Conservation (phyloP, 805 yeast species). For the Kluyveromyces wickerhamii region DNA sequence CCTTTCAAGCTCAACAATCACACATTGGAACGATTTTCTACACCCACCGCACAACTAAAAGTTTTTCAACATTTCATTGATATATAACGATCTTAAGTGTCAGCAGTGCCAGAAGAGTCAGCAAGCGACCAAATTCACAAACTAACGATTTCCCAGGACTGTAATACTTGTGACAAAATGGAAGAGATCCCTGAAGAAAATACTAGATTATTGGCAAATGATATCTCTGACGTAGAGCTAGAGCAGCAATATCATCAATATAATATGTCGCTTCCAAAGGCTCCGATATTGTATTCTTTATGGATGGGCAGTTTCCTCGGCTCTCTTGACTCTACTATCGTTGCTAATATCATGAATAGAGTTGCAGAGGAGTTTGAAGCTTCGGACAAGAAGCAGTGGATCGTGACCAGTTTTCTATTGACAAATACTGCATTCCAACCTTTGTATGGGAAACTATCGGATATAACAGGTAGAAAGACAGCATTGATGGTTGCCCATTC, state of each 20-base stretch:
- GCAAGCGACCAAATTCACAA: too few relatives aligned
- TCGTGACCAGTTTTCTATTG: conserved; percentile 54
- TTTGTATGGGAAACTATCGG: conserved; percentile 52
- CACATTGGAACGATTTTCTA: too few relatives aligned
- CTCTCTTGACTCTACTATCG: conserved; percentile 40
- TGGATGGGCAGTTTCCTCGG: conserved; percentile 43
- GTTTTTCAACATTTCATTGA: too few relatives aligned
- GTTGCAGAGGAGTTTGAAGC: conserved; percentile 43
- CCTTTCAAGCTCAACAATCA: too few relatives aligned
- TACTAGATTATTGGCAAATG: conserved; percentile 4
- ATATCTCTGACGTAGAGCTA: conserved; percentile 6
- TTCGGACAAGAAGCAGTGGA: conserved; percentile 49
- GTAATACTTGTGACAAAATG: too few relatives aligned
- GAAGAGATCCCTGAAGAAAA: too few relatives aligned
- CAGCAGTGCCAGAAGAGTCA: too few relatives aligned
- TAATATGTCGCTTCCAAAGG: conserved; percentile 23
- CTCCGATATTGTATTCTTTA: conserved; percentile 30
- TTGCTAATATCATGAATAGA: conserved; percentile 40
- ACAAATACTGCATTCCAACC: conserved; percentile 66
- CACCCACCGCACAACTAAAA: too few relatives aligned
- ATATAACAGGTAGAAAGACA: conserved; percentile 43
- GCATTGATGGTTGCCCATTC: conserved; percentile 36
- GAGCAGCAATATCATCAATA: conserved; percentile 22
- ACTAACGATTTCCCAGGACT: too few relatives aligned
- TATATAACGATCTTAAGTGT: too few relatives aligned